Base-by-base conservation (phyloP, 768 basidiomycete species). In the Serendipita sp. region DNA sequence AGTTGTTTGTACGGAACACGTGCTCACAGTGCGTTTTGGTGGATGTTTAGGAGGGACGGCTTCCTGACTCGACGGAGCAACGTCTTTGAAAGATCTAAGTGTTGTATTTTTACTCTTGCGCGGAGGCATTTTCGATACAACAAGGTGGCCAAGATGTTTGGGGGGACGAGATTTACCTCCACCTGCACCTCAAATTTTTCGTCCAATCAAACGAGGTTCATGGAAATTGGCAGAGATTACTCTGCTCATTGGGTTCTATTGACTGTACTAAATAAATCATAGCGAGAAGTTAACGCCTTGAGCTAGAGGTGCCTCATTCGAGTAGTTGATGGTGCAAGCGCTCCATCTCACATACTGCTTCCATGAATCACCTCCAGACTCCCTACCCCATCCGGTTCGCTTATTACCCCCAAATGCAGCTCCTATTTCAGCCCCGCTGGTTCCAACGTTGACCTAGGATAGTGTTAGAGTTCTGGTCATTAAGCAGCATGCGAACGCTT, bases 351-450 rank as follows among this genome's bases (percentile, higher is more conserved):
- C 88, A 69, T 93, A 93, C 74, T 95, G 90, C 74, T 94, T 93
- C 95, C 95, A 98, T n/a, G 94, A 88, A 74, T 97, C 95, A 63
- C 94, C 94, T 45, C 95, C 95, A 4, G 90, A 92, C 77, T 98
- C 95, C 58, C 95, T 84, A 18, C 95, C 95, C 92, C 88, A 70
- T 70, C 64, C 34, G 72, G 78, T 70, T 64, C 86, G 87, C 84
- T 93, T 93, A 79, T 94, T 93, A 64, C 90, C 95, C 66, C 94
- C 94, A 73, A 97, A 97, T 0, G 89, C 89, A 51, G 91, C 92
- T 45, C 85, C 85, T 51, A 87, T 86, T 73, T 87, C 86, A 5
- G 86, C 86, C 2, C 86, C 86, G 64, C 80, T 83, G 0, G 84
- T 85, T 13, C 81, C 82, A 18, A 81, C 83, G 69, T 87, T 88